phyloP scores from a whole-genome alignment of 495 filamentous ascomycete genomes.

The Articulospora tetracladia region DNA sequence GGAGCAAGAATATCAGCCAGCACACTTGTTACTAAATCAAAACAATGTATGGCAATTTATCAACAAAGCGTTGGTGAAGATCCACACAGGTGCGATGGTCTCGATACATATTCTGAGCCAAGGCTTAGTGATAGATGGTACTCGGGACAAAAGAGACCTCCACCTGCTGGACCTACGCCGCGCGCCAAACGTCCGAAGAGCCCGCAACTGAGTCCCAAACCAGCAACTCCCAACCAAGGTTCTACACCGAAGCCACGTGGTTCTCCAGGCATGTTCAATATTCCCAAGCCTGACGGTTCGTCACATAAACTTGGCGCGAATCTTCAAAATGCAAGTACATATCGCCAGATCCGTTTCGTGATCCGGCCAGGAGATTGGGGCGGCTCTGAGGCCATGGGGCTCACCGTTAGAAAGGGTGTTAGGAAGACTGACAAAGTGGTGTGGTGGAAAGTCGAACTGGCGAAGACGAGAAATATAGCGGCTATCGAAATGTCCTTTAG shows the following conservation, averaged over 20 bases:
- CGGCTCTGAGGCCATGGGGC: neutral
- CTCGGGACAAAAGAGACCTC: neutral
- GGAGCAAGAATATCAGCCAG: neutral
- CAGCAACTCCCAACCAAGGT: no score
- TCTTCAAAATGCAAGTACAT: neutral
- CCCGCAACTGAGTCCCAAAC: no score
- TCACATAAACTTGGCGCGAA: neutral
- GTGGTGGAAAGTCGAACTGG: neutral
- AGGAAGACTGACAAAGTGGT: neutral
- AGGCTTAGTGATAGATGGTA: neutral
- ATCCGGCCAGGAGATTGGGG: neutral
- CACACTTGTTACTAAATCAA: neutral
- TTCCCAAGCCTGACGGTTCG: no score
- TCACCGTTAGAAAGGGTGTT: neutral
- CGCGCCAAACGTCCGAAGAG: neutral
- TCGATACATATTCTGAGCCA: neutral
- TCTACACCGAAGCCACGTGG: no score
- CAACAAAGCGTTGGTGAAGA: neutral
- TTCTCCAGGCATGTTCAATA: neutral
- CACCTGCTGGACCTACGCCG: neutral
- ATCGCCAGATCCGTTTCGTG: neutral
- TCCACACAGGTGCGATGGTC: neutral
- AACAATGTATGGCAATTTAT: neutral
- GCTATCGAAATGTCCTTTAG: neutral
- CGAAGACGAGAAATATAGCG: neutral